Evolutionary conservation across 2,329 filamentous ascomycete species (phyloP), one percentile per base, ranked within the genome.

Genomic region (Ascosphaera aggregata): DNA sequence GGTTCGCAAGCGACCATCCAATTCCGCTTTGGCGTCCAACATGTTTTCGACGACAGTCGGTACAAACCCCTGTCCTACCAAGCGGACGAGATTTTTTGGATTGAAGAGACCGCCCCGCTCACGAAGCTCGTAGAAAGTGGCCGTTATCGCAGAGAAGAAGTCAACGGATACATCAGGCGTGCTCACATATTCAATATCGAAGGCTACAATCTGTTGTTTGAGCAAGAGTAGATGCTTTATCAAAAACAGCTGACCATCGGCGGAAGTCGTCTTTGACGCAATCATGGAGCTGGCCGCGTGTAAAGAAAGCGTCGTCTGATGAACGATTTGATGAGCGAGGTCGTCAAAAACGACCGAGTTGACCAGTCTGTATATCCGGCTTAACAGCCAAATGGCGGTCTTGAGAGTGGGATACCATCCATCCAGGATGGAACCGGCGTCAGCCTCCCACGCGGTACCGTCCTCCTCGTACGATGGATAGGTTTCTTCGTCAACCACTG

Each of bases 181-280:
- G 34, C 34, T 35, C 16, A 75, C 69, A 48, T 69, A 77, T 51
- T 77, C 85, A 46, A 98, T 94, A 59, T 98, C 89, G 44, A 98
- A 84, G 8, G 85, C 85, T 18, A 98, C 75, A 39, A 98, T 79
- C 54, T 94, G 81, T 53, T 94, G 91, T 57, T 95, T 95, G 39
- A 98, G 70, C 38, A 94, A 76, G 38, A 98, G 76, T 2, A 98
- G 68, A 53, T 98, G 93, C 48, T 86, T 89, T 49, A 98, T 76
- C 51, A 94, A 75, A 58, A 98, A 98, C 3, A 98, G 67, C 47
- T 93, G 80, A 0, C 79, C 71, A 52, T 95, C 84, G 1, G 70
- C 67, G 53, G 62, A 61, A n/a, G 57, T 56, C 17, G 67, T 64
- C 41, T 71, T 72, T 27, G 67, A 67, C 41, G 73, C 69, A 47